These are phyloP conservation scores for Uronychia setigera DNA, from an alignment of 73 alveolate species.

Conservation along the genomic window DNA sequence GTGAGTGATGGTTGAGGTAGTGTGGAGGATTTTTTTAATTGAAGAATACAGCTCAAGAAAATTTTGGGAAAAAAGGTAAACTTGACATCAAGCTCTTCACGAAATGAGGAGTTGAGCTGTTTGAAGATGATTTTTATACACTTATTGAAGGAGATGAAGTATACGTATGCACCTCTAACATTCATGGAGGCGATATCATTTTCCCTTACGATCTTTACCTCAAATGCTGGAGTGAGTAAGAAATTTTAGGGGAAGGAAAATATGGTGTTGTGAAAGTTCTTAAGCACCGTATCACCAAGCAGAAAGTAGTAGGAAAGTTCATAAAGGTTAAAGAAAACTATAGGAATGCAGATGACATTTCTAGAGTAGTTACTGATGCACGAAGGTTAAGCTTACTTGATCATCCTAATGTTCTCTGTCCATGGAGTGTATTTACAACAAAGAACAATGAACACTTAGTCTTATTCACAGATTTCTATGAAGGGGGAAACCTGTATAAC, in stretches of 20 bases:
- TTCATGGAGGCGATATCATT: background rate
- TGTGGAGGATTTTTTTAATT: no score
- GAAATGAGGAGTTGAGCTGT: no score
- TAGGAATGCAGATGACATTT: background rate
- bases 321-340: background rate
- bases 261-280: background rate
- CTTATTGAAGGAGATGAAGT: background rate
- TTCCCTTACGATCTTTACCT: background rate
- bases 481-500: background rate
- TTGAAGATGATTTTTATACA: background rate
- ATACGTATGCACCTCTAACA: background rate
- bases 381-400: background rate
- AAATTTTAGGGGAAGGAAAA: background rate
- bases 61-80: no score
- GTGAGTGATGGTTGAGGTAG: no score
- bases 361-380: background rate
- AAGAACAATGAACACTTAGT: background rate
- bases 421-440: background rate
- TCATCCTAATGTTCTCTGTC: background rate
- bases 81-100: no score
- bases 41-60: no score
- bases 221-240: background rate
- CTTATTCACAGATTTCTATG: background rate
- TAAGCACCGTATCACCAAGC: background rate
- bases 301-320: background rate